phyloP scores from a whole-genome alignment of 305 asterid species.

The Solanum hybrid region DNA sequence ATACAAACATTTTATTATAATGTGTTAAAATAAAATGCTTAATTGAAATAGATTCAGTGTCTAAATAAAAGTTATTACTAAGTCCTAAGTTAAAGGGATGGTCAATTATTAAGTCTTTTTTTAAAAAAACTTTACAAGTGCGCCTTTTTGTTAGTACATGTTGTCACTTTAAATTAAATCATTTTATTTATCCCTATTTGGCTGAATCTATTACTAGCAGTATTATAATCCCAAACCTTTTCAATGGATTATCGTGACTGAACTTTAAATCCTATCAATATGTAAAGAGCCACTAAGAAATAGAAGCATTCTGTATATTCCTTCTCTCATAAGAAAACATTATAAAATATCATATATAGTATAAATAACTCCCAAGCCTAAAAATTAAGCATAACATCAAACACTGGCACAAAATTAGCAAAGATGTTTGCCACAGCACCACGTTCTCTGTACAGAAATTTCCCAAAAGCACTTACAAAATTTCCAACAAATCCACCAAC shows the following conservation, averaged over 20 bases:
- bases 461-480: conserved; percentile 29
- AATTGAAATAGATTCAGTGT: not conserved
- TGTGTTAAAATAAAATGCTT: not conserved
- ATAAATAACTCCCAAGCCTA: not conserved
- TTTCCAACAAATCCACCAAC: conserved; percentile 35
- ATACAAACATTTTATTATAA: not conserved
- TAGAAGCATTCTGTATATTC: conserved; percentile 1
- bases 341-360: not conserved
- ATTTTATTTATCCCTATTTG: not conserved
- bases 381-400: not conserved
- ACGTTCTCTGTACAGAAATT: conserved; percentile 39
- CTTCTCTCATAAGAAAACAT: conserved; percentile 7
- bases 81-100: not conserved
- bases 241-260: not conserved
- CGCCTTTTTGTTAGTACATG: not conserved
- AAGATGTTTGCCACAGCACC: conserved; percentile 46
- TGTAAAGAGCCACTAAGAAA: not conserved
- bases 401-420: not conserved
- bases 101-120: not conserved
- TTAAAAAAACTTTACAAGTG: not conserved
- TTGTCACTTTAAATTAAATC: not conserved
- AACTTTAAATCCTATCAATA: not conserved
- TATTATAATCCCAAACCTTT: not conserved
- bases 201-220: not conserved
- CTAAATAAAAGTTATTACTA: not conserved